Conservation (phyloP, 1,284 basidiomycete genomes). For the Trichosporon coremiiforme region DNA sequence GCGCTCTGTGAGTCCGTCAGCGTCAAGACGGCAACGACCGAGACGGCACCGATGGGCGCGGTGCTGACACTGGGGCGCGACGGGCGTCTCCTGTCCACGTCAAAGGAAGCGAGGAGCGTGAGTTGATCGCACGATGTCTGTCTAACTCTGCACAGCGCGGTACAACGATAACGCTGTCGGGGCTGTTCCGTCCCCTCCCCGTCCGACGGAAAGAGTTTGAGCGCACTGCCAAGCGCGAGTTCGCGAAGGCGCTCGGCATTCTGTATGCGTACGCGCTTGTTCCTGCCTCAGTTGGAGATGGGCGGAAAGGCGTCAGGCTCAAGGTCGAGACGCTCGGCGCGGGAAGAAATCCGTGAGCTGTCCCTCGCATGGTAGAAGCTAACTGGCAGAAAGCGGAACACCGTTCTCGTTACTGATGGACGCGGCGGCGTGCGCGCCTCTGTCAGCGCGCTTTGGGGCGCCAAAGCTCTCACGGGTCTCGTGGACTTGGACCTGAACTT, state of each 20-base stretch:
- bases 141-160: slow-evolving; percentile 66
- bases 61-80: slow-evolving; percentile 69
- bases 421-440: slow-evolving; percentile 65
- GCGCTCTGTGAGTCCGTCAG: slow-evolving; percentile 73
- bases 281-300: slow-evolving; percentile 59
- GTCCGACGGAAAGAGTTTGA: slow-evolving; percentile 92
- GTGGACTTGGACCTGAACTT: slow-evolving; percentile 73
- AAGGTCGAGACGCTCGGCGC: slow-evolving; percentile 63
- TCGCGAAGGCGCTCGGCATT: slow-evolving; percentile 76
- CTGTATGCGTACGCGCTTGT: slow-evolving; percentile 89
- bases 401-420: slow-evolving; percentile 75
- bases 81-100: slow-evolving; percentile 63
- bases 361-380: background rate
- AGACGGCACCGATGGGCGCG: slow-evolving; percentile 73
- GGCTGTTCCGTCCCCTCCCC: slow-evolving; percentile 79
- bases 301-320: slow-evolving; percentile 65
- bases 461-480: slow-evolving; percentile 73
- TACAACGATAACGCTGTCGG: slow-evolving; percentile 75
- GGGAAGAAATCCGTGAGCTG: slow-evolving; percentile 67
- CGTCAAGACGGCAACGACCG: slow-evolving; percentile 71
- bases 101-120: slow-evolving; percentile 71
- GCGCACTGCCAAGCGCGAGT: slow-evolving; percentile 86
- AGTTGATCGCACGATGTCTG: slow-evolving; percentile 33
- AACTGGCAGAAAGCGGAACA: slow-evolving; percentile 65
- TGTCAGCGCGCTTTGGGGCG: slow-evolving; percentile 79